Evolutionary conservation across 148 eudicot genomes (phyloP), one percentile per base, ranked within the genome.

Genomic region (Persicaria maculosa): DNA sequence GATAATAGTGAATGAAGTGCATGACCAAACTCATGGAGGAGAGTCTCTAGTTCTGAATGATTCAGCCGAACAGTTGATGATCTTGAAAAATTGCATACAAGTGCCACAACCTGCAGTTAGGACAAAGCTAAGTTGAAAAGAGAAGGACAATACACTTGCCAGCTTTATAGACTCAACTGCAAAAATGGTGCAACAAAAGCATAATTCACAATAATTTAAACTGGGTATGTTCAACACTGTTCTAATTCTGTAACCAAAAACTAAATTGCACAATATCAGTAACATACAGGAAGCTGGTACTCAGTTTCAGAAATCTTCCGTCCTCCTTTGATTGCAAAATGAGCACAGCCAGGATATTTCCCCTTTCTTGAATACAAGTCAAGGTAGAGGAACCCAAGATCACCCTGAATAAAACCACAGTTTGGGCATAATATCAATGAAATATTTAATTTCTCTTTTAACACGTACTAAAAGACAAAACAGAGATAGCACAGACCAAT

Each of bases 21-120:
- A 85, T 95, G 98, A 50, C 98, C 98, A 81, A 95, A 95, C 82
- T 95, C 98, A 82, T 95, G 98, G 73, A 95, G 88, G 73, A 95
- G 89, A 43, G 98, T 95, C 85, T 95, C 98, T 48, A 95, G 86
- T 76, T 95, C 98, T 72, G 91, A 88, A 85, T 95, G 98, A 82
- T 84, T 88, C 64, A 95, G 93, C 85, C 81, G 88, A 44, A 76
- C 86, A 43, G 82, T 62, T 25, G 82, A 71, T 19, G 84, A 85
- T 80, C 82, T 88, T 59, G 85, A 82, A 80, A 95, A 95, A 79
- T 90, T 95, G 90, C 98, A 95, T 72, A 95, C 92, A 70, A 95
- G 97, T 77, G 98, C 98, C 72, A 95, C 93, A 76, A 89, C 85
- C 98, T 95, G 86, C 80, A 83, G 36, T 15, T 9, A 52, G 22